phyloP scores from a whole-genome alignment of 345 rosid species.

The Euclidium syriacum region DNA sequence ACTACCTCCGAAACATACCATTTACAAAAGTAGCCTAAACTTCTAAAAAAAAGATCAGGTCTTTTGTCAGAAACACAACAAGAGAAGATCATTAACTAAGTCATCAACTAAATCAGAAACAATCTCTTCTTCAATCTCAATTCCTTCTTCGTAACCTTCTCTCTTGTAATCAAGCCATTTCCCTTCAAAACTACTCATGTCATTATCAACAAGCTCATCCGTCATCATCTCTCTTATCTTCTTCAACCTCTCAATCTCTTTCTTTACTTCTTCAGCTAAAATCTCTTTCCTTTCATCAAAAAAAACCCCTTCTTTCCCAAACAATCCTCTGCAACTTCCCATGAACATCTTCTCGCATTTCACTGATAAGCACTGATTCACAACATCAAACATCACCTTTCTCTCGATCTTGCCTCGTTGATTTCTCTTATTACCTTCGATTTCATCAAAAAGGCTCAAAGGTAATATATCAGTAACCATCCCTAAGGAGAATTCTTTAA shows the following conservation, averaged over 20 bases:
- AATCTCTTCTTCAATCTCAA: constrained; percentile 53
- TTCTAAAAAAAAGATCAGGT: background rate
- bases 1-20: too few relatives aligned
- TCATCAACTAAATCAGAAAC: constrained; percentile 66
- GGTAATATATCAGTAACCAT: constrained; percentile 37
- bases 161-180: constrained; percentile 66
- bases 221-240: constrained; percentile 55
- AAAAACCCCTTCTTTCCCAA: constrained; percentile 34
- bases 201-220: constrained; percentile 76
- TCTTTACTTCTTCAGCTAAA: constrained; percentile 54
- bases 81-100: constrained; percentile 48
- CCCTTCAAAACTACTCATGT: constrained; percentile 62
- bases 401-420: constrained; percentile 30
- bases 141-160: constrained; percentile 62
- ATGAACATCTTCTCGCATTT: constrained; percentile 29
- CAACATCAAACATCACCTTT: constrained; percentile 51
- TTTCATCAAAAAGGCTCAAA: constrained; percentile 29
- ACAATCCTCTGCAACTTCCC: constrained; percentile 37
- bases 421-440: constrained; percentile 16
- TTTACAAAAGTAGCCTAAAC: too few relatives aligned
- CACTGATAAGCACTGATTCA: constrained; percentile 43
- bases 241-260: constrained; percentile 44
- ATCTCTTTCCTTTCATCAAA: constrained; percentile 29
- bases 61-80: background rate
- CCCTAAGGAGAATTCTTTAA: constrained; percentile 39